Base-by-base conservation (phyloP, 2,329 filamentous ascomycete genomes). In the Blastomyces silverae region DNA sequence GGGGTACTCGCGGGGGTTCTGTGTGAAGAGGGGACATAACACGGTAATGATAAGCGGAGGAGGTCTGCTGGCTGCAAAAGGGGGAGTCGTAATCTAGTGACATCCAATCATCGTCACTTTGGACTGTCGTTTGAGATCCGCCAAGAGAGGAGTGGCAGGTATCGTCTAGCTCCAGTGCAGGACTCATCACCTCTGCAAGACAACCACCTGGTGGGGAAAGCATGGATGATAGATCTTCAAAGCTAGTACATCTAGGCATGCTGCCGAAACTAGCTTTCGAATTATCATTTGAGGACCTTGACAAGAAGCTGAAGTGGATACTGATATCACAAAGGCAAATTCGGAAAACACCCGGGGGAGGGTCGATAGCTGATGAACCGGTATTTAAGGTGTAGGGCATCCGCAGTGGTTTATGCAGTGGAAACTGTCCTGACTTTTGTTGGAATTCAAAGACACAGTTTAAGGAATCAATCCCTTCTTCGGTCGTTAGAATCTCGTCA, bases 1-100 rank as follows among this genome's bases (percentile, higher is more conserved):
- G 25, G 20, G 17, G 20, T 7, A 17, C 31, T 13, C 61, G 31
- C 39, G 20, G 6, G 53, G 4, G 3, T 56, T 64, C 62, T 63
- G 50, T 22, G 15, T 39, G 17, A 8, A 17, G 20, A 48, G 57
- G 44, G 25, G 22, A 3, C 2, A 44, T 10, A 11, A 15, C 50
- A 28, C 28, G 46, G n/a, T 59, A 65, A 42, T 37, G 60, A n/a
- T 1, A 53, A n/a, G 34, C 62, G 50, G 53, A 57, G 1, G 44
- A 53, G 17, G 62, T 65, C 44, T 66, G 34, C 56, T 68, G 68
- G 53, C 68, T 69, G 6, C 64, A 69, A 59, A 66, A 68, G 15
- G 68, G 66, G 44, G 64, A 65, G 22, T 64, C 66, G 25, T 62
- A 58, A 42, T 68, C 68, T 17, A 68, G 62, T 34, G 48, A 66